Conservation (phyloP, 2,329 filamentous ascomycete genomes). For the Triangularia setosa region DNA sequence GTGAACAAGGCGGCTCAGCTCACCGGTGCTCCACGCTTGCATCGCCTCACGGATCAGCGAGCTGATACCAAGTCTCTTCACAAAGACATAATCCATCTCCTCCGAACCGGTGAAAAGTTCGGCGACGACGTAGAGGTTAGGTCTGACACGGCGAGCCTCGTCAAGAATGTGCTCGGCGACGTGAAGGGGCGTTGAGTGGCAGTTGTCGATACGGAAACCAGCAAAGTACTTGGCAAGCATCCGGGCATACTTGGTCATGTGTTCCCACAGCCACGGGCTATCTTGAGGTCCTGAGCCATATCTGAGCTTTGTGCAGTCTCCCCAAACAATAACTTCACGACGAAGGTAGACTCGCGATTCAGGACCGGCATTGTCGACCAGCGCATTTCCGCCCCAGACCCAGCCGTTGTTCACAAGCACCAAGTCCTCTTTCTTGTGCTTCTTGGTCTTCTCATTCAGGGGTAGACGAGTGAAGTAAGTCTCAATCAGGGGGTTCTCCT, state of each 20-base stretch:
- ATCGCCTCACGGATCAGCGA: slow-evolving; percentile 94
- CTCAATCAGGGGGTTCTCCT: slow-evolving; percentile 79
- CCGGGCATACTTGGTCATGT: slow-evolving; percentile 89
- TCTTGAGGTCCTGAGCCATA: slow-evolving; percentile 79
- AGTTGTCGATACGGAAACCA: slow-evolving; percentile 96
- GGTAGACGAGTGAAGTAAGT: slow-evolving; percentile 91
- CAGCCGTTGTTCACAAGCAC: slow-evolving; percentile 94
- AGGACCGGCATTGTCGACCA: slow-evolving; percentile 89
- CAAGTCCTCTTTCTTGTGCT: slow-evolving; percentile 71
- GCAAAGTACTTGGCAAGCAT: slow-evolving; percentile 92
- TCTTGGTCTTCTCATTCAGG: slow-evolving; percentile 69
- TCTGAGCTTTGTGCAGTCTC: slow-evolving; percentile 94
- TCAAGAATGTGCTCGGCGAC: slow-evolving; percentile 95
- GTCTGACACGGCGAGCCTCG: slow-evolving; percentile 81
- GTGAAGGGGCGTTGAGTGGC: slow-evolving; percentile 90
- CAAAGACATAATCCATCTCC: slow-evolving; percentile 93
- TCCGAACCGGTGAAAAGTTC: slow-evolving; percentile 96
- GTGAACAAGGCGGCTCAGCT: slow-evolving; percentile 89
- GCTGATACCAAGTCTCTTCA: slow-evolving; percentile 85
- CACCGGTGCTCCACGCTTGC: slow-evolving; percentile 95
- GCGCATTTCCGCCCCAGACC: slow-evolving; percentile 96
- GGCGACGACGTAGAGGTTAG: slow-evolving; percentile 86
- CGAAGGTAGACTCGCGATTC: slow-evolving; percentile 90
- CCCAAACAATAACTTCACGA: slow-evolving; percentile 95
- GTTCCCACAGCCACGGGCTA: slow-evolving; percentile 91